A percentile compares a stretch with the other conserved stretches of the same genome.
These are phyloP conservation scores for Ilyonectria mors-panacis DNA, from an alignment of 2,329 filamentous ascomycete species.

Conservation along the genomic window DNA sequence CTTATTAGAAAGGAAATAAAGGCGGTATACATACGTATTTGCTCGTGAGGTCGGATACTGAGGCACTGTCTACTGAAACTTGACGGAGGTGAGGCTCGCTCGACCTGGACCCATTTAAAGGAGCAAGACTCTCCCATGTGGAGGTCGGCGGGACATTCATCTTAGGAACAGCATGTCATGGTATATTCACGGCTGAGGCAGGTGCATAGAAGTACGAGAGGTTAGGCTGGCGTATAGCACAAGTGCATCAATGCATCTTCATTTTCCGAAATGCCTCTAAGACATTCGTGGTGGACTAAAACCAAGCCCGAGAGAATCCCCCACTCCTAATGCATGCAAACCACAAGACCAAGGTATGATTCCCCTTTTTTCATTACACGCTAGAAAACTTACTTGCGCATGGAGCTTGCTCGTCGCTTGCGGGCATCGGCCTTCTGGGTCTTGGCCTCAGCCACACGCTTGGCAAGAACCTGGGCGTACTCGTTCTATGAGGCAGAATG, in stretches of 20 bases:
- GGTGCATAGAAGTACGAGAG: constrained; percentile 11
- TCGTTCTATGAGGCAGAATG: constrained; percentile 80
- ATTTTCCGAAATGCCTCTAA: constrained; percentile 56
- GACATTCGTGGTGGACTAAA: constrained; percentile 56
- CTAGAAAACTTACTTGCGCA: constrained; percentile 81
- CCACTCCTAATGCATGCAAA: constrained; percentile 61
- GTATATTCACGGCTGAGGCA: constrained; percentile 15
- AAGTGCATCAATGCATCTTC: constrained; percentile 52
- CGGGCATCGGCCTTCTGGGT: constrained; percentile 91
- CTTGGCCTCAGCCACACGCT: constrained; percentile 98
- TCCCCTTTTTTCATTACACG: constrained; percentile 54
- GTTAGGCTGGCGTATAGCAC: constrained; percentile 39
- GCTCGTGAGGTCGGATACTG: background rate
- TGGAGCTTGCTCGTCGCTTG: constrained; percentile 97
- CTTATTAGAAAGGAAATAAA: constrained; percentile 29
- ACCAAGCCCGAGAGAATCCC: constrained; percentile 52
- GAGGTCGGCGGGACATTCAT: background rate
- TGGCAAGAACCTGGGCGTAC: constrained; percentile 95
- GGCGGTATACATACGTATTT: constrained; percentile 7
- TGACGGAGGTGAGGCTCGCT: no score
- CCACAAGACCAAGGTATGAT: constrained; percentile 56
- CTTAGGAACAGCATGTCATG: background rate
- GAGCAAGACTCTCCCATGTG: background rate
- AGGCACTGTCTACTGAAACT: background rate
- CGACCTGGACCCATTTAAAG: no score